phyloP scores from a whole-genome alignment of 768 basidiomycete genomes.

The Tylopilus cervinicoccineus region DNA sequence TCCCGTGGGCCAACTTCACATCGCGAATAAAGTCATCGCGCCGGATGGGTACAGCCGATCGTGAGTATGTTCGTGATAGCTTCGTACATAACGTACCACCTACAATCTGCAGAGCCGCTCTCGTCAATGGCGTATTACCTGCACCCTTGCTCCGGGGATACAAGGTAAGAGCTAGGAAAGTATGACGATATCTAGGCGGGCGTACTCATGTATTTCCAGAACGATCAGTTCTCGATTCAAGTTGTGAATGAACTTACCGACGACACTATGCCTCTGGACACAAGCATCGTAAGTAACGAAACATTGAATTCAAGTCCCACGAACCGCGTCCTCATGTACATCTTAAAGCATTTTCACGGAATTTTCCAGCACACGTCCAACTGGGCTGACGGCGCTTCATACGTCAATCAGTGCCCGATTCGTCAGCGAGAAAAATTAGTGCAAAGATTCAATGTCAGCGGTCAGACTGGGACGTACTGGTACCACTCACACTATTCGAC shows the following conservation, averaged over 20 bases:
- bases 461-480: slow-evolving; percentile 39
- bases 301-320: neutral
- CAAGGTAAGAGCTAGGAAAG: slow-evolving; percentile 32
- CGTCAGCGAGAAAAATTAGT: slow-evolving; percentile 26
- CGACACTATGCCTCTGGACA: slow-evolving; percentile 42
- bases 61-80: neutral
- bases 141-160: slow-evolving; percentile 39
- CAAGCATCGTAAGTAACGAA: slow-evolving; percentile 32
- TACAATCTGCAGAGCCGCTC: neutral
- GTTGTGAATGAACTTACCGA: slow-evolving; percentile 27
- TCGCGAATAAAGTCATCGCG: neutral
- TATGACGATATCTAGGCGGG: neutral
- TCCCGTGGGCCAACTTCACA: neutral
- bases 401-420: slow-evolving; percentile 4
- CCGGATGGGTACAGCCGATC: slow-evolving; percentile 7
- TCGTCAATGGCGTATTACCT: slow-evolving; percentile 25
- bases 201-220: neutral
- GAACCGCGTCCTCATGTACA: slow-evolving; percentile 8
- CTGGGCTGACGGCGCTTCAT: slow-evolving; percentile 3
- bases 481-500: slow-evolving; percentile 27
- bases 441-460: slow-evolving; percentile 29
- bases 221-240: neutral
- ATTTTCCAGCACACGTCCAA: slow-evolving; percentile 4
- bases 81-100: neutral
- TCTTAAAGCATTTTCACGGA: slow-evolving; percentile 3